Percentiles rank a stretch among this genome's conserved stretches.
Conservation (phyloP, 2,329 filamentous ascomycete genomes). For the Aspergillus sp. region DNA sequence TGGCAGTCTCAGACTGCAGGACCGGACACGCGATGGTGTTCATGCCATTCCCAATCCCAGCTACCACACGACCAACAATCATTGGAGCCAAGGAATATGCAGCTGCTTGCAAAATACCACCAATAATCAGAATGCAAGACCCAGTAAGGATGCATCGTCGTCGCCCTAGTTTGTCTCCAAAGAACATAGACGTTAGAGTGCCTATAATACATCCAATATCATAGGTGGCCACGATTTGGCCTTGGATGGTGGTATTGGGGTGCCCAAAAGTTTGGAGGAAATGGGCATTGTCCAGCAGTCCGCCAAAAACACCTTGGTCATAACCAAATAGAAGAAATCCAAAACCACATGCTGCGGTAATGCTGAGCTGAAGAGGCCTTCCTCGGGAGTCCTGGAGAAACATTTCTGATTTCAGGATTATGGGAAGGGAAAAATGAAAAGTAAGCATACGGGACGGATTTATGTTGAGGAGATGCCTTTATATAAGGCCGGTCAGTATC, state of each 20-base stretch:
- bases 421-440: too few species aligned
- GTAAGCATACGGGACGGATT: fast-evolving
- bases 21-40: neutral
- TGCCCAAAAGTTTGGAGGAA: too few species aligned
- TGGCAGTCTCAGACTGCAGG: neutral
- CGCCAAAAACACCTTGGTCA: neutral
- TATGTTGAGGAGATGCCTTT: too few species aligned
- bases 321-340: neutral
- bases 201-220: neutral
- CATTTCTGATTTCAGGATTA: too few species aligned
- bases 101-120: neutral
- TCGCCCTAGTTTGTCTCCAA: neutral
- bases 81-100: neutral
- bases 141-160: neutral
- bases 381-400: too few species aligned
- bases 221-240: neutral
- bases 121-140: neutral
- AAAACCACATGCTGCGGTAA: too few species aligned
- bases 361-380: too few species aligned
- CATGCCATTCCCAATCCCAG: neutral
- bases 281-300: neutral
- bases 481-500: too few species aligned
- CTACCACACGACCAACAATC: neutral
- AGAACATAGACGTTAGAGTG: neutral
- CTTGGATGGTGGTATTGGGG: neutral